Base-by-base conservation (phyloP, 2,329 filamentous ascomycete species). In the Alternaria sp. region DNA sequence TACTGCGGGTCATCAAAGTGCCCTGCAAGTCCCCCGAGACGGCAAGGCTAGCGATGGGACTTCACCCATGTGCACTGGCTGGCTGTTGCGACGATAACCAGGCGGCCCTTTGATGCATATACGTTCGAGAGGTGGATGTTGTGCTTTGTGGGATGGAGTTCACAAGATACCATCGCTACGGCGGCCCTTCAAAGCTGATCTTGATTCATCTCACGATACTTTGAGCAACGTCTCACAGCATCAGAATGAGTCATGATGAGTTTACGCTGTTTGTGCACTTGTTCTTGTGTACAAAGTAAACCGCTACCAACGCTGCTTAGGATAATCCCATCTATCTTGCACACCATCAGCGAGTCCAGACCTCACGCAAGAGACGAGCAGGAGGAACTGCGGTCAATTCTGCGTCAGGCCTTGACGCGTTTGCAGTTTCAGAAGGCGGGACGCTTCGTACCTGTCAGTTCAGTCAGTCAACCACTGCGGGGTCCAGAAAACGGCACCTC, bases 1-100 rank as follows among this genome's bases (percentile, higher is more conserved):
- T 62, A 50, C 30, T 55, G 57, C 50, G 50, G 43, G 50, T 57
- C 54, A 49, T 57, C 21, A 43, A 44, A 26, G 15, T 26, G 36
- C 52, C 52, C 32, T 54, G 52, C 36, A 52, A 36, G 28, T 25
- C 19, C 30, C 30, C 49, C 19, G 49, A 52, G 49, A 52, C 49
- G 49, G 49, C 49, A 52, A 40, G 49, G 49, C 49, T 36, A 52
- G 49, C 49, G 49, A 52, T 15, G 6, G 21, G 32, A 9, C 28
- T 10, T 10, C 9, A 10, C 49, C 49, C 49, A 54, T 45, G 26
- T 36, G 25, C 13, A 25, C 45, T 13, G 19, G 30, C 17, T 54
- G 21, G 19, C 26, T 17, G 19, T 50, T 17, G 19, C 36, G 21
- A 45, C 36, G 21, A 47, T 40, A 40, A 9, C 36, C 49, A n/a